These are phyloP conservation scores for Suhomyces xylopsoci DNA, from an alignment of 805 yeast genomes.

Conservation along the genomic window DNA sequence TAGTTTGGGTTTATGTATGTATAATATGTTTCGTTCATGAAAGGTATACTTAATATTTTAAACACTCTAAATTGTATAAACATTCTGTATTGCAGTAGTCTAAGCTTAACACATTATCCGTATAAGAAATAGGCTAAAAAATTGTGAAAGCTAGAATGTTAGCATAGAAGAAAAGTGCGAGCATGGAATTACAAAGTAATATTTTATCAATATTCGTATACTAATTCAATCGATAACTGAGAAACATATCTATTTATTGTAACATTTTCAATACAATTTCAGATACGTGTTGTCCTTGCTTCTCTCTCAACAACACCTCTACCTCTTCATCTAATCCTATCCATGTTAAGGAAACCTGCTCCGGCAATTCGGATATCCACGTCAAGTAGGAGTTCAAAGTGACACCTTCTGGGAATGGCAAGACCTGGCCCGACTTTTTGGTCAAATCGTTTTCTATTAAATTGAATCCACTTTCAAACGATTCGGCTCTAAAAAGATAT, in stretches of 20 bases:
- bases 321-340: slow-evolving; percentile 46
- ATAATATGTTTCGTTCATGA: slow-evolving; percentile 6
- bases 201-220: background rate
- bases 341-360: slow-evolving; percentile 52
- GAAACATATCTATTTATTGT: background rate
- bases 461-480: slow-evolving; percentile 44
- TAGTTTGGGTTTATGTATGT: slow-evolving; percentile 9
- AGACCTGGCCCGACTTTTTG: slow-evolving; percentile 6
- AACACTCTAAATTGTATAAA: slow-evolving; percentile 1
- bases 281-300: slow-evolving; percentile 17
- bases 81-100: background rate
- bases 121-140: background rate
- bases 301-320: slow-evolving; percentile 29
- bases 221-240: background rate
- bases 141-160: background rate
- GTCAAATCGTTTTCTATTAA: slow-evolving; percentile 31
- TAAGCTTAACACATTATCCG: background rate
- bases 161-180: background rate
- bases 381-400: slow-evolving; percentile 25
- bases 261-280: background rate
- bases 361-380: slow-evolving; percentile 59
- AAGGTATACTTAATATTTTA: background rate
- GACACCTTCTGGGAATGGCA: slow-evolving; percentile 50
- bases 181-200: background rate
- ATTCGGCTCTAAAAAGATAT: slow-evolving; percentile 33